phyloP scores from a whole-genome alignment of 2,329 filamentous ascomycete genomes.

The Claviceps sp. region DNA sequence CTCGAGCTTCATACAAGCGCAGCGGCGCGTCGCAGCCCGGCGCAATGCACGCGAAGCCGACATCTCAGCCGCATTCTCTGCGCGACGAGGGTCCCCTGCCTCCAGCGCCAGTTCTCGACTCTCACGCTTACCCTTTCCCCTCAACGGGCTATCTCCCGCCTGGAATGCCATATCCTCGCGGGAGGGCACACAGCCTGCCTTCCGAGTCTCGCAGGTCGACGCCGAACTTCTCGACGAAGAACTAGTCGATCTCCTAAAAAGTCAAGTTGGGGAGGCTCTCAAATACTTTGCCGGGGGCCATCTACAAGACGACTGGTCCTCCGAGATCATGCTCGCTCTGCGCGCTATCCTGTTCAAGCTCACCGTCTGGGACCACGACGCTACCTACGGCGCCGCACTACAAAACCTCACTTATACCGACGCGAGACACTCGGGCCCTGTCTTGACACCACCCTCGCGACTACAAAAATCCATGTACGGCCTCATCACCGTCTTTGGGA shows the following conservation, averaged over 20 bases:
- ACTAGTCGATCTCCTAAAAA: slow-evolving; percentile 69
- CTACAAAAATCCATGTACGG: slow-evolving; percentile 81
- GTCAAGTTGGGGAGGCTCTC: slow-evolving; percentile 74
- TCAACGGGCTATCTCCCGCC: slow-evolving; percentile 43
- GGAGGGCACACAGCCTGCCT: slow-evolving; percentile 70
- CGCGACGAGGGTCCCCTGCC: slow-evolving; percentile 36
- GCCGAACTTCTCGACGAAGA: slow-evolving; percentile 92
- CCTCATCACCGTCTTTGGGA: slow-evolving; percentile 69
- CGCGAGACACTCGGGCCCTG: slow-evolving; percentile 50
- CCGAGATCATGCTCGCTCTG: slow-evolving; percentile 69
- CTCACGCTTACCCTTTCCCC: slow-evolving; percentile 45
- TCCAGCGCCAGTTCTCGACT: slow-evolving; percentile 41
- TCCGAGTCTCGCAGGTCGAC: slow-evolving; percentile 91
- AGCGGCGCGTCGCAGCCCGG: slow-evolving; percentile 72
- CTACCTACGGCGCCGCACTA: slow-evolving; percentile 83
- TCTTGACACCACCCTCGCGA: slow-evolving; percentile 56
- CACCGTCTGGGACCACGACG: slow-evolving; percentile 90
- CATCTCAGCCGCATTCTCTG: slow-evolving; percentile 40
- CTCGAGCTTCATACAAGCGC: slow-evolving; percentile 71
- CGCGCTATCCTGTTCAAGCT: slow-evolving; percentile 82
- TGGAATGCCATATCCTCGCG: slow-evolving; percentile 64
- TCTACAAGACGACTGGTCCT: slow-evolving; percentile 72
- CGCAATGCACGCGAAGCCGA: slow-evolving; percentile 62
- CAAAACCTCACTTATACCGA: slow-evolving; percentile 88
- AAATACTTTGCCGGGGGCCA: slow-evolving; percentile 69